Conservation (phyloP, 768 basidiomycete genomes). For the Mycena rebaudengoi region DNA sequence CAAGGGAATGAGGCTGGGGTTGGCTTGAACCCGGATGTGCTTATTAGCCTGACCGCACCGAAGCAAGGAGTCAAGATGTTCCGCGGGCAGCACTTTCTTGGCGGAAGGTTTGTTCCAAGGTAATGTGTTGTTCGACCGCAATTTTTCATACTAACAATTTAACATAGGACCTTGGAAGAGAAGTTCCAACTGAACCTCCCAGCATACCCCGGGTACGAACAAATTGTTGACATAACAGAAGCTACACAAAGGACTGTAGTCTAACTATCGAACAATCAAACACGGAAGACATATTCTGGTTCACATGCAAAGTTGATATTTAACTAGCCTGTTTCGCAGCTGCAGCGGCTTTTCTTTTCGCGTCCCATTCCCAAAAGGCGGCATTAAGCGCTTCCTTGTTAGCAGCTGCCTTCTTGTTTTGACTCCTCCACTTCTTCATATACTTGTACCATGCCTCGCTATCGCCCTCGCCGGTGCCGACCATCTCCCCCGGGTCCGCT, state of each 20-base stretch:
- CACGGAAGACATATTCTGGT: too few relatives aligned
- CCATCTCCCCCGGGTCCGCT: conserved; percentile 35
- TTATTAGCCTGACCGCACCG: conserved; percentile 93
- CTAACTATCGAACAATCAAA: too few relatives aligned
- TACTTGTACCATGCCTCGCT: conserved; percentile 35
- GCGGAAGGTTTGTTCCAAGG: conserved; percentile 93
- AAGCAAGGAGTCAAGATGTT: conserved; percentile 86
- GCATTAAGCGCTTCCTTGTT: background rate
- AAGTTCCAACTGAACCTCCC: conserved; percentile 85
- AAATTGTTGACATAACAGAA: conserved; percentile 75
- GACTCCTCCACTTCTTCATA: conserved; percentile 37
- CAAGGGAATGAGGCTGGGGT: conserved; percentile 65
- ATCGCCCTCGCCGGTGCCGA: conserved; percentile 7
- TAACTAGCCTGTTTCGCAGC: too few relatives aligned
- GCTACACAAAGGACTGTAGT: conserved; percentile 18
- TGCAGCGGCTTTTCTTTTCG: too few relatives aligned
- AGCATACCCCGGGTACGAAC: conserved; percentile 77
- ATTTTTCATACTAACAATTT: background rate
- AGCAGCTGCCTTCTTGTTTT: conserved; percentile 31
- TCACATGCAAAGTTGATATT: too few relatives aligned
- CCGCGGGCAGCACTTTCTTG: conserved; percentile 88
- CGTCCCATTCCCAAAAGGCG: too few relatives aligned
- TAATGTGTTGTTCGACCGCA: conserved; percentile 39
- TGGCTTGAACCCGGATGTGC: conserved; percentile 77
- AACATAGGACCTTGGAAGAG: conserved; percentile 72